A percentile compares a stretch with the other conserved stretches of the same genome.
Evolutionary conservation across 2,329 filamentous ascomycete genomes (phyloP).

Genomic region (Verticillium isaacii): DNA sequence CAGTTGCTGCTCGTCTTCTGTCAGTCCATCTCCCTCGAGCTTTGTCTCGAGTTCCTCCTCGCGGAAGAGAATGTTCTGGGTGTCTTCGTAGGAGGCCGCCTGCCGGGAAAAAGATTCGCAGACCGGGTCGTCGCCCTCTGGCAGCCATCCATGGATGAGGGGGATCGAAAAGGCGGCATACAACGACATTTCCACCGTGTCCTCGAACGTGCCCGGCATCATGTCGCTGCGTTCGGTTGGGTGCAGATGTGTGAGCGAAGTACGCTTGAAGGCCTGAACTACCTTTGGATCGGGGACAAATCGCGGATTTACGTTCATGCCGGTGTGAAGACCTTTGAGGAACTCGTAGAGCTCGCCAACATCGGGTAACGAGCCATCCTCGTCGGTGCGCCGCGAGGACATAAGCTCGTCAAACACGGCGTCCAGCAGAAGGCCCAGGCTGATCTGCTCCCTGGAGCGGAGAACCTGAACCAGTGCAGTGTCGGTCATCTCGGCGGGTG

Average conservation of each 20-base stretch:
- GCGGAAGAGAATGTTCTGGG: slow-evolving; percentile 80
- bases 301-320: slow-evolving; percentile 96
- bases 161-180: slow-evolving; percentile 88
- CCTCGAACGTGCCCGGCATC: slow-evolving; percentile 73
- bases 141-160: slow-evolving; percentile 89
- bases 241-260: slow-evolving; percentile 47
- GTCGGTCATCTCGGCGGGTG: slow-evolving; percentile 54
- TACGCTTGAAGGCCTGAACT: slow-evolving; percentile 42
- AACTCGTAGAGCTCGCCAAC: slow-evolving; percentile 85
- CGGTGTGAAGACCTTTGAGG: slow-evolving; percentile 82
- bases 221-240: slow-evolving; percentile 41
- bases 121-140: slow-evolving; percentile 59
- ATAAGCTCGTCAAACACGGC: slow-evolving; percentile 92
- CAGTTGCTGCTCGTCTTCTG: slow-evolving; percentile 67
- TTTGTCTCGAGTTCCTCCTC: slow-evolving; percentile 87
- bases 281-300: slow-evolving; percentile 61
- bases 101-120: slow-evolving; percentile 68
- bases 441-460: slow-evolving; percentile 78
- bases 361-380: slow-evolving; percentile 68
- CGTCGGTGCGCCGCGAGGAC: slow-evolving; percentile 62
- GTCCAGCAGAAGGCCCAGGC: slow-evolving; percentile 77
- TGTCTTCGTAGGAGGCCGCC: slow-evolving; percentile 85
- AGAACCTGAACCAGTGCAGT: slow-evolving; percentile 76
- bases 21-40: slow-evolving; percentile 58
- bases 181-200: slow-evolving; percentile 82